Base-by-base conservation (phyloP, 192 early-diverging fungal species). In the Gonapodya sp. region DNA sequence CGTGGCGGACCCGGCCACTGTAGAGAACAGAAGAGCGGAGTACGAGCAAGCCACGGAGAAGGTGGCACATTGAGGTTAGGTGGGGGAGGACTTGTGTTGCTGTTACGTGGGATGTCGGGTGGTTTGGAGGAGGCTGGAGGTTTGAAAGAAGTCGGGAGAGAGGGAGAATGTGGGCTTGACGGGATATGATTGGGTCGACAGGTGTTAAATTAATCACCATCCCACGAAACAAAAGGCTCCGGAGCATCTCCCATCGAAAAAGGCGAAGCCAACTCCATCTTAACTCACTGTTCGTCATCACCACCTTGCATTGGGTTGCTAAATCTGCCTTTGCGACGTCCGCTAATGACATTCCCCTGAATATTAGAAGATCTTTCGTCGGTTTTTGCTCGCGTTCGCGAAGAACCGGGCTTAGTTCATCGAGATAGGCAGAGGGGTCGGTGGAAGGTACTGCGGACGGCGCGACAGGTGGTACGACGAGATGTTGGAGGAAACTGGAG, bases 271-370 rank as follows among this genome's bases (percentile, higher is more conserved):
- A 8, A 24, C 24, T 64, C 8, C 8, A 64, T 24, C 8, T 16
- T 33, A 34, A 16, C 75, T 33, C 75, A 77, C 75, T 33, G 31
- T 77, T 77, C 8, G 34, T 34, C 75, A 77, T 77, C 30, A 77
- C 30, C 8, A 18, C 18, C 31, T 31, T 77, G 75, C 16, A 2
- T 33, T 77, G 75, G 30, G 14, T 34, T 33, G 8, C 30, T 33
- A 77, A 2, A 18, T 18, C 30, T 2, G 34, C 30, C 8, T 8
- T 31, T 14, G 18, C 30, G 8, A 77, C 34, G 75, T 77, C 75
- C 18, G 75, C 75, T 33, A 77, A 31, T 33, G 75, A 2, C 75
- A 77, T 18, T 2, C 75, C 75, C 75, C 34, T 77, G 75, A 77
- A 34, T 8, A 77, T 31, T 2, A 8, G 75, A 2, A 32, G 34